Evolutionary conservation across 163 green algal genomes (phyloP).

Genomic region (Smithsoniella earleae): DNA sequence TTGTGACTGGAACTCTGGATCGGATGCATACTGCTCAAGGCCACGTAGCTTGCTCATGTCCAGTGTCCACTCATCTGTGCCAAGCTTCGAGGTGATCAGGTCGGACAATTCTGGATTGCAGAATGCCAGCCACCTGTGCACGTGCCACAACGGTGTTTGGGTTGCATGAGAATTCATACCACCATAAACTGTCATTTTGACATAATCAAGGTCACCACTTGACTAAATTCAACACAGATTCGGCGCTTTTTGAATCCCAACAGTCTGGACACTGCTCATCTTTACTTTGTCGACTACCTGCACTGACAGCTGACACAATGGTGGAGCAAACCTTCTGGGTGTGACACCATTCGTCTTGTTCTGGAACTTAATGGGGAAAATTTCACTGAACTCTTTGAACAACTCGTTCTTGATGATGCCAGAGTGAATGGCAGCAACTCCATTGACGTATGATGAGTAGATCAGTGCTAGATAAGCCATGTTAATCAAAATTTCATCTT

Average conservation of each 20-base stretch:
- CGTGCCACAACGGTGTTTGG: too few relatives aligned
- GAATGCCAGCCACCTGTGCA: conserved; percentile 79
- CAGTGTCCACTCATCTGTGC: conserved; percentile 63
- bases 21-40: conserved; percentile 58
- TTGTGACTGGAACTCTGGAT: conserved; percentile 68
- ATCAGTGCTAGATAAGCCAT: conserved; percentile 96
- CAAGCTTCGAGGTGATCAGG: conserved; percentile 86
- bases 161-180: too few relatives aligned
- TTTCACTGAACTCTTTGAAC: conserved; percentile 71
- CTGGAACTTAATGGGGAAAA: conserved; percentile 74
- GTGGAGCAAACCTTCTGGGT: conserved; percentile 38
- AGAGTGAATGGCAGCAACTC: conserved; percentile 90
- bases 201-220: conserved; percentile 5
- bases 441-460: conserved; percentile 77
- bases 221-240: too few relatives aligned
- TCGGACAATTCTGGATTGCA: conserved; percentile 82
- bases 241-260: too few relatives aligned
- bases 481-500: conserved; percentile 65
- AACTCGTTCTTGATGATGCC: conserved; percentile 90
- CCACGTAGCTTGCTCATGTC: conserved; percentile 61
- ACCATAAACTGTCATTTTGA: too few relatives aligned
- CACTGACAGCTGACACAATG: background rate
- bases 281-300: too few relatives aligned
- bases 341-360: conserved; percentile 98
- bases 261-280: too few relatives aligned